Evolutionary conservation across 768 basidiomycete genomes (phyloP).

Genomic region (Tulasnella sp.): DNA sequence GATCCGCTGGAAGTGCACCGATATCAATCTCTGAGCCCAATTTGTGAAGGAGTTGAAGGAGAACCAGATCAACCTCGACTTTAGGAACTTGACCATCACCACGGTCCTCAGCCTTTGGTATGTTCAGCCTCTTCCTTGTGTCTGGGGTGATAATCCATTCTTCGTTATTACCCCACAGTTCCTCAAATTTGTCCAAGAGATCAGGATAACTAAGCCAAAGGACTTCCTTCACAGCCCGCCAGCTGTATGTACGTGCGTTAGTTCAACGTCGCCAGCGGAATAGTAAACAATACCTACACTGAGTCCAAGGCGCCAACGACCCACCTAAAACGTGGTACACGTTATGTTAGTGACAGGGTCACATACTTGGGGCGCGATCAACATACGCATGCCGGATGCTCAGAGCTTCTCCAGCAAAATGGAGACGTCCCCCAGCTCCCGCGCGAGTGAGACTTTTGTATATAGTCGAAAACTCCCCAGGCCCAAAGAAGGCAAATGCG

Average conservation of each 20-base stretch:
- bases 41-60: no score
- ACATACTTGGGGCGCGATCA: background rate
- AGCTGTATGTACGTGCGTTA: background rate
- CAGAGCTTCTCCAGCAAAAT: conserved; percentile 43
- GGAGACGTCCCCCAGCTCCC: conserved; percentile 38
- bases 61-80: no score
- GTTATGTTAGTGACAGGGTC: background rate
- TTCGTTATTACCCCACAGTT: conserved; percentile 38
- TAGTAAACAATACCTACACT: conserved; percentile 33
- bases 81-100: no score
- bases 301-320: conserved; percentile 44
- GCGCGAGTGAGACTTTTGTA: conserved; percentile 40
- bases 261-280: background rate
- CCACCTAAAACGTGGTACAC: conserved; percentile 35
- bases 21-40: no score
- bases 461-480: conserved; percentile 41
- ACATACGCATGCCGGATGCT: conserved; percentile 42
- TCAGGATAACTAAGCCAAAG: conserved; percentile 21
- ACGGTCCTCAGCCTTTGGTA: no score
- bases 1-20: no score
- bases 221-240: conserved; percentile 37
- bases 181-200: conserved; percentile 33
- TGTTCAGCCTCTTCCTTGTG: no score
- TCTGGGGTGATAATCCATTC: conserved; percentile 28
- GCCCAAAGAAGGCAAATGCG: conserved; percentile 45